Evolutionary conservation across 805 yeast species (phyloP), one percentile per base, ranked within the genome.

Genomic region (Wickerhamia fluorescens): DNA sequence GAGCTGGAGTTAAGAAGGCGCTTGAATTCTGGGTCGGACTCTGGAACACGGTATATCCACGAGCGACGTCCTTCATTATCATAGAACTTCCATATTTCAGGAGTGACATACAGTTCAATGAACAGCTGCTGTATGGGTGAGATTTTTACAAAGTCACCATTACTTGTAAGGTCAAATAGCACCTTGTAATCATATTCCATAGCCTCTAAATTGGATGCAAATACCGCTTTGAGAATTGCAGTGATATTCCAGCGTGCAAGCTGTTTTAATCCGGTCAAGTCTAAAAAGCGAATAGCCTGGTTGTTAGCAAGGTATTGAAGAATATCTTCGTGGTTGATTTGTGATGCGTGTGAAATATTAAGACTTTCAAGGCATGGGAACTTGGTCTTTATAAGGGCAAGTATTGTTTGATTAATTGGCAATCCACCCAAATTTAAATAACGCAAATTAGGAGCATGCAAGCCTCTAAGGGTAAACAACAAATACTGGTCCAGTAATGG

Each of bases 51-150:
- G 51, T 75, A 79, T 11, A 86, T 51, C 95, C 95, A 86, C 8
- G 84, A 78, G 36, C 96, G 66, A 36, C 95, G 65, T 4, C 94
- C 94, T 40, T 74, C 77, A 33, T 72, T 68, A 40, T 71, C 76
- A 45, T 59, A 69, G 33, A 62, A 60, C 41, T 64, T 69, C 78
- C 78, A 73, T 2, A 58, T 45, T 30, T 48, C 52, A 7, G 66
- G 60, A 8, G 48, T 41, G 12, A 32, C 37, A 6, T 40, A 34
- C n/a, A 48, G 45, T 25, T 46, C 44, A 20, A 49, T 37, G 37
- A 53, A 56, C 4, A 58, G 51, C 4, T 51, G 49, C 24, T 49
- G 58, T 4, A 47, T 38, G 2, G 56, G 56, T 17, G 44, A 47
- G 4, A 58, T 38, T 26, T 56, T 50, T 27, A 57, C 33, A 30